A percentile compares a stretch with the other conserved stretches of the same genome.
phyloP scores from a whole-genome alignment of 176 grass and related monocot genomes.

The Aegilops longissima region DNA sequence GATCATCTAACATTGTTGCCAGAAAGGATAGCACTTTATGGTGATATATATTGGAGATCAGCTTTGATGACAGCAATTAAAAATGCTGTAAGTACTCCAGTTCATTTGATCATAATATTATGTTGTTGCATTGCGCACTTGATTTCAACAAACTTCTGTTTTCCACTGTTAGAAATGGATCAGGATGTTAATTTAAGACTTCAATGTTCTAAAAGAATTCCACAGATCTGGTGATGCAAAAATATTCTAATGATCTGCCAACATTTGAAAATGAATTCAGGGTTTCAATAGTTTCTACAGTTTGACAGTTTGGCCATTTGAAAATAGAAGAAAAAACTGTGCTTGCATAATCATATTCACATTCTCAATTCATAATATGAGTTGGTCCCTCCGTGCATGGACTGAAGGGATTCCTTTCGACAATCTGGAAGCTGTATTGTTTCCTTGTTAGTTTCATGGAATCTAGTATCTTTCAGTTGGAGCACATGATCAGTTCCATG shows the following conservation, averaged over 20 bases:
- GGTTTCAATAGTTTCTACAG: not conserved
- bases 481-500: not conserved
- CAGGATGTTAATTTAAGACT: not conserved
- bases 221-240: not conserved
- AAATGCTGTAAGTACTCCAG: conserved; percentile 62
- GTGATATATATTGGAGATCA: conserved; percentile 77
- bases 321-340: not conserved
- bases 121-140: not conserved
- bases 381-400: not conserved
- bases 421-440: not conserved
- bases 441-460: conserved; percentile 12
- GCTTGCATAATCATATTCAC: not conserved
- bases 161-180: not conserved
- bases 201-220: not conserved
- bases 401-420: not conserved
- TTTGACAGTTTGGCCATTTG: not conserved
- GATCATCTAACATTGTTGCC: conserved; percentile 57
- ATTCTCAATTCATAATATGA: not conserved
- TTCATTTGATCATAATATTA: conserved; percentile 26
- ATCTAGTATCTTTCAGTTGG: conserved; percentile 11
- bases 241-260: not conserved
- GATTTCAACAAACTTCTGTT: not conserved
- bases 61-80: conserved; percentile 47
- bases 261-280: not conserved
- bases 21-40: conserved; percentile 81